These are phyloP conservation scores for Cyclospora cayetanensis DNA, from an alignment of 169 alveolate genomes.

Conservation along the genomic window DNA sequence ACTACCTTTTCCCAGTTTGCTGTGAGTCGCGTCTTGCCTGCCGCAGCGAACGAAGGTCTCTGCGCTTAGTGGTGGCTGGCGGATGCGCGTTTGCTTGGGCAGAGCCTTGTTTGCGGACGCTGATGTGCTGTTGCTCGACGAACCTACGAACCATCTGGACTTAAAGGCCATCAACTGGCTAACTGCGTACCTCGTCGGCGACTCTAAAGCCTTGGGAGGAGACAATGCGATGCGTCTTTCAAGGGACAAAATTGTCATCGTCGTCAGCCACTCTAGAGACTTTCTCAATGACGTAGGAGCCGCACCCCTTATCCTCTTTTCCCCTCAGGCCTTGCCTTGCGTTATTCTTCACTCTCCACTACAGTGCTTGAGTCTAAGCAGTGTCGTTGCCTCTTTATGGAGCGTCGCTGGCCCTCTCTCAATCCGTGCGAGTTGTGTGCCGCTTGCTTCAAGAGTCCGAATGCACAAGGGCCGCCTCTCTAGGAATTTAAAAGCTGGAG, in stretches of 20 bases:
- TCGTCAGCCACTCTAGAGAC: conserved; percentile 97
- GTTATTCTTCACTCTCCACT: too few species aligned
- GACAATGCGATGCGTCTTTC: conserved; percentile 60
- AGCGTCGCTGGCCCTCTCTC: too few species aligned
- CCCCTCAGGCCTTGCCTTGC: too few species aligned
- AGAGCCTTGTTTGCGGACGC: conserved; percentile 93
- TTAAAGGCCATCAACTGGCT: conserved; percentile 97
- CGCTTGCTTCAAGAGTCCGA: too few species aligned
- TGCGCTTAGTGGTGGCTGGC: conserved; percentile 74
- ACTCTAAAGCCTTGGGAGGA: not conserved
- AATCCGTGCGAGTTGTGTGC: too few species aligned
- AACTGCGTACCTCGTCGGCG: conserved; percentile 89
- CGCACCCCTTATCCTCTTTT: not conserved
- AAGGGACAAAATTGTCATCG: conserved; percentile 93
- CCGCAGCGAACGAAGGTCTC: conserved; percentile 37
- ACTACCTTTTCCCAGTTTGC: too few species aligned
- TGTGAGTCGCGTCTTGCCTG: too few species aligned
- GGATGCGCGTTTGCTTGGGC: conserved; percentile 80
- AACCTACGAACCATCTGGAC: conserved; percentile 98
- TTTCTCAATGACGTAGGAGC: conserved; percentile 89
- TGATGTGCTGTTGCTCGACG: conserved; percentile 90
- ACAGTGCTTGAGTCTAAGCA: too few species aligned
- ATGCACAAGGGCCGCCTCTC: too few species aligned
- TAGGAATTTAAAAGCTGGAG: too few species aligned
- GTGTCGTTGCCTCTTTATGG: too few species aligned